These are phyloP conservation scores for Tremella mesenterica DNA, from an alignment of 768 basidiomycete species.

Conservation along the genomic window DNA sequence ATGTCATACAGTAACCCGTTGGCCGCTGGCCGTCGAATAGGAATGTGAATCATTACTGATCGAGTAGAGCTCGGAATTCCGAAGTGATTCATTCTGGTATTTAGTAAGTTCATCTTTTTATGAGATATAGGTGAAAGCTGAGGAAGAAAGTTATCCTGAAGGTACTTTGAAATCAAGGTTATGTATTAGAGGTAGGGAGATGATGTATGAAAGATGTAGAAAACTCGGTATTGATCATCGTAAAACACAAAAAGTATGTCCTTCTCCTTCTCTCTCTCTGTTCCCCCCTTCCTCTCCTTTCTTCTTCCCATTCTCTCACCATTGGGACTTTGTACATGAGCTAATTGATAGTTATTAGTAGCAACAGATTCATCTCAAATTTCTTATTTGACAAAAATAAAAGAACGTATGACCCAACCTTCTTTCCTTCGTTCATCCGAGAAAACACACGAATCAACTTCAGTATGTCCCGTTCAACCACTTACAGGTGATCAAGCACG, in stretches of 20 bases:
- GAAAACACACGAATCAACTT: too few relatives aligned
- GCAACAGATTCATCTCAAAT: conserved; percentile 57
- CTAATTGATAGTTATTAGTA: conserved; percentile 69
- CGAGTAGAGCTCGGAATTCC: conserved; percentile 72
- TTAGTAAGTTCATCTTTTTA: conserved; percentile 8
- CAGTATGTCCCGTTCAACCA: too few relatives aligned
- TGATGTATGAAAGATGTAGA: conserved; percentile 71
- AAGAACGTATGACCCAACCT: conserved; percentile 56
- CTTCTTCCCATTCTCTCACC: not conserved
- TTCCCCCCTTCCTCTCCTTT: too few relatives aligned
- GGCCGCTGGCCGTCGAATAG: too few relatives aligned
- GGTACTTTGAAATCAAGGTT: conserved; percentile 75
- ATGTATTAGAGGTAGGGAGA: conserved; percentile 73
- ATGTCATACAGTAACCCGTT: too few relatives aligned
- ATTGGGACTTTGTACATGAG: not conserved
- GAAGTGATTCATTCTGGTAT: conserved; percentile 81
- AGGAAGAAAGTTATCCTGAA: conserved; percentile 54
- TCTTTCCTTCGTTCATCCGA: too few relatives aligned
- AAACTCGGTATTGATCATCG: conserved; percentile 56
- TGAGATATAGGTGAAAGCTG: not conserved
- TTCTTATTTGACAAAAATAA: conserved; percentile 61
- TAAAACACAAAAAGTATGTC: conserved; percentile 57
- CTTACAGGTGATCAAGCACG: conserved; percentile 61
- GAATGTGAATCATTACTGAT: not conserved
- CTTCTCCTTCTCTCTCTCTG: too few relatives aligned